These are phyloP conservation scores for Miscanthus lutarioriparius DNA, from an alignment of 176 grass and related monocot genomes.

Conservation along the genomic window DNA sequence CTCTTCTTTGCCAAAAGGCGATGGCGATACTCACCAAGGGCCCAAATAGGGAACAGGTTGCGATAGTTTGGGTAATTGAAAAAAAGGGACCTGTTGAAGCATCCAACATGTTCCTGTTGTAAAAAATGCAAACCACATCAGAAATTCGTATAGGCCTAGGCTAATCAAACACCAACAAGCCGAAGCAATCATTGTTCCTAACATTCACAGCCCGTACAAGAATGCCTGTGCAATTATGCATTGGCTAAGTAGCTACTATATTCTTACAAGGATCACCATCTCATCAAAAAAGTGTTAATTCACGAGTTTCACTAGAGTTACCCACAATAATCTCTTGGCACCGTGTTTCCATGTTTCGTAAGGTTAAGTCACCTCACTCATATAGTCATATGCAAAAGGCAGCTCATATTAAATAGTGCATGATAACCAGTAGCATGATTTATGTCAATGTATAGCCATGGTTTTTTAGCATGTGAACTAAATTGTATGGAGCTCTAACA, in stretches of 20 bases:
- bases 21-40: slow-evolving; percentile 27
- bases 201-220: neutral
- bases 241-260: neutral
- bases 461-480: neutral
- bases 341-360: neutral
- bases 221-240: neutral
- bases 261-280: neutral
- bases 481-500: neutral
- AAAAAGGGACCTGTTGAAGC: slow-evolving; percentile 31
- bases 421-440: neutral
- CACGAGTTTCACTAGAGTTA: neutral
- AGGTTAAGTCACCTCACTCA: neutral
- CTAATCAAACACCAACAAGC: neutral
- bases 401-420: neutral
- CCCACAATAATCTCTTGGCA: neutral
- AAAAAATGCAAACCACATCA: neutral
- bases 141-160: neutral
- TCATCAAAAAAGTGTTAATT: neutral
- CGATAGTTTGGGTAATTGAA: slow-evolving; percentile 57
- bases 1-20: slow-evolving; percentile 3
- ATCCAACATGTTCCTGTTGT: slow-evolving; percentile 47
- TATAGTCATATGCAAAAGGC: neutral
- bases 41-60: slow-evolving; percentile 28
- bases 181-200: neutral
- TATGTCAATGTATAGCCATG: neutral